Evolutionary conservation across 257 asterid species (phyloP).

Genomic region (Haberlea rhodopensis): DNA sequence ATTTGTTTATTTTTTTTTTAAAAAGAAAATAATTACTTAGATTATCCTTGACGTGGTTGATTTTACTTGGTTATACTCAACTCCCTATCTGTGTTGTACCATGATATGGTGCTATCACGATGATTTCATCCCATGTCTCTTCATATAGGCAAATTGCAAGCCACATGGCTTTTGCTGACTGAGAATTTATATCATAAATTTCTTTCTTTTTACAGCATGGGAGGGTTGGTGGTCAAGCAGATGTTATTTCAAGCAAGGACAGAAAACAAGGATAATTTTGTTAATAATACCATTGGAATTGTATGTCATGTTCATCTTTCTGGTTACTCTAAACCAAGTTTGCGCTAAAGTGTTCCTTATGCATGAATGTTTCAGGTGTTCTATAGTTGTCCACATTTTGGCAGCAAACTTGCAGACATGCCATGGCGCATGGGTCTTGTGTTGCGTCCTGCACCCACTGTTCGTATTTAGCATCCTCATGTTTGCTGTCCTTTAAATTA

Average conservation of each 20-base stretch:
- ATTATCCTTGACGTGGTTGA: background rate
- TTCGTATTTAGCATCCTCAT: conserved; percentile 40
- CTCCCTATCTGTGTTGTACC: background rate
- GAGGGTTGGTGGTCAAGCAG: conserved; percentile 98
- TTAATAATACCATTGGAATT: conserved; percentile 80
- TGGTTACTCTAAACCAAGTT: conserved; percentile 3
- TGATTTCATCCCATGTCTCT: background rate
- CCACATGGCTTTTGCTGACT: conserved; percentile 20
- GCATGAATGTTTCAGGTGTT: conserved; percentile 57
- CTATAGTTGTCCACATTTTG: conserved; percentile 98
- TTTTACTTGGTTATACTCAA: background rate
- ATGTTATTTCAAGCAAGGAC: conserved; percentile 84
- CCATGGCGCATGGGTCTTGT: conserved; percentile 99
- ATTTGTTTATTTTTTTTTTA: too few relatives aligned
- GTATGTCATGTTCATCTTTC: conserved; percentile 44
- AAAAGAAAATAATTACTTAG: background rate
- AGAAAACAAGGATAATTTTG: conserved; percentile 73
- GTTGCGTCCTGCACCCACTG: conserved; percentile 98
- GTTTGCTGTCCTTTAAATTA: background rate
- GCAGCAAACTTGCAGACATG: conserved; percentile 99
- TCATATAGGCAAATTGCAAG: background rate
- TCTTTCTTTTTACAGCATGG: conserved; percentile 70
- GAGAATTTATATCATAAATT: conserved; percentile 18
- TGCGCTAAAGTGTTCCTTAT: conserved; percentile 13
- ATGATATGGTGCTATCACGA: conserved; percentile 10